Base-by-base conservation (phyloP, 306 rosid genomes). In the Phaseolus lunatus region DNA sequence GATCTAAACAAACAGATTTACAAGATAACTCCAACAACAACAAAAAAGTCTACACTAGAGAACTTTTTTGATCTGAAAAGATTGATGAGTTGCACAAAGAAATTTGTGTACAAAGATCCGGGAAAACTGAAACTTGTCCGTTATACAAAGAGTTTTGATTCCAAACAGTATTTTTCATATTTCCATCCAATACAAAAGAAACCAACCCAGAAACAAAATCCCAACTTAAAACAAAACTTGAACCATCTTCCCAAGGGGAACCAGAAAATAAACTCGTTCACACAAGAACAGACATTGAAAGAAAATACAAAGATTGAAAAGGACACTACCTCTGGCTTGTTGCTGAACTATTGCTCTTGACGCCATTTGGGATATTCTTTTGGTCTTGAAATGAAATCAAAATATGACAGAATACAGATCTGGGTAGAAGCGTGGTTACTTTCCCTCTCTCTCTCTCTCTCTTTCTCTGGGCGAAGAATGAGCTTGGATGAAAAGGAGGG, bases 321-420 rank as follows among this genome's bases (percentile, higher is more conserved):
- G 50, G 67, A 12, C 3, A 19, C 47, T 16, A 92, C 97, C 92
- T 87, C 89, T 84, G 53, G 82, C 84, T 20, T 90, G 93, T 79
- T 75, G 92, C 29, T 86, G 92, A 84, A 84, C 85, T 14, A 84
- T 77, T 57, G 87, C 86, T 86, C 92, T 90, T n/a, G 92, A 84
- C 13, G 96, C 89, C 97, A 92, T 91, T 62, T 31, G 61, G 22
- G 23, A 37, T 5, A 72, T 20, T 22, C 29, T 68, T 53, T 9
- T n/a, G 11, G 29, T 26, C 12, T 70, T 26, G 68, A 82, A 53
- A 23, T 9, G 71, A 26, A 56, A 58, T 53, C 27, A 23, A 56
- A 56, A 35, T 11, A 56, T 11, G 33, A 15, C 1, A 2, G n/a
- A 1, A 54, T 22, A 22, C 62, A 54, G 23, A 23, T 56, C 33